phyloP scores from a whole-genome alignment of 306 rosid genomes.

The Prinsepia uniflora region DNA sequence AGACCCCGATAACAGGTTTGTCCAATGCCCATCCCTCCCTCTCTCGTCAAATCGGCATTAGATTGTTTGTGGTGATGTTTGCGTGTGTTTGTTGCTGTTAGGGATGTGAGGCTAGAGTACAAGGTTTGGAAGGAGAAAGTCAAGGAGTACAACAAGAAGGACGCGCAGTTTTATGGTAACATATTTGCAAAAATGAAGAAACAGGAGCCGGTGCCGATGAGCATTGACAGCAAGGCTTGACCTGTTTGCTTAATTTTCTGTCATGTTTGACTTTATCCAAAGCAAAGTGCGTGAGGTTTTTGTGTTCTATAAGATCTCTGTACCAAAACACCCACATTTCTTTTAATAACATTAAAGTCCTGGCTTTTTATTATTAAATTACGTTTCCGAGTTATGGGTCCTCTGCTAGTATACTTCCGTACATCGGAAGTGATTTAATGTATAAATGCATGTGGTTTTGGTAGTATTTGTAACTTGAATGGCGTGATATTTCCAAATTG shows the following conservation, averaged over 20 bases:
- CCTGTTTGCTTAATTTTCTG: neutral
- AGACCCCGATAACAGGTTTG: constrained; percentile 39
- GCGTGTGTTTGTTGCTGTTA: neutral
- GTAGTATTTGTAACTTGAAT: no score
- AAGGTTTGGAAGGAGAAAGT: constrained; percentile 32
- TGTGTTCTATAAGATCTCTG: no score
- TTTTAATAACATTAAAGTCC: neutral
- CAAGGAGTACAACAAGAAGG: constrained; percentile 42
- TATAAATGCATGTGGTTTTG: no score
- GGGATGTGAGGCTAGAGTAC: constrained; percentile 36
- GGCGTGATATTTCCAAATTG: no score
- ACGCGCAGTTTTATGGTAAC: constrained; percentile 39
- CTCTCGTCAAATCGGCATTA: no score
- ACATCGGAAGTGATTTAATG: no score
- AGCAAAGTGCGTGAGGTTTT: neutral
- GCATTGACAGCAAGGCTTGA: constrained; percentile 53
- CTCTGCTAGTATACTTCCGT: no score
- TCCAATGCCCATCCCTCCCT: no score
- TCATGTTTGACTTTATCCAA: no score
- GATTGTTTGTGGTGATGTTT: neutral
- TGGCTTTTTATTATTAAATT: no score
- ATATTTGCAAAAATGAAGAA: constrained; percentile 52
- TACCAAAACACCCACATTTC: no score
- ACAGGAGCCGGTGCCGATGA: constrained; percentile 52
- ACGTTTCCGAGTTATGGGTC: no score